phyloP scores from a whole-genome alignment of 169 alveolate genomes.

The Plasmodium knowlesi region DNA sequence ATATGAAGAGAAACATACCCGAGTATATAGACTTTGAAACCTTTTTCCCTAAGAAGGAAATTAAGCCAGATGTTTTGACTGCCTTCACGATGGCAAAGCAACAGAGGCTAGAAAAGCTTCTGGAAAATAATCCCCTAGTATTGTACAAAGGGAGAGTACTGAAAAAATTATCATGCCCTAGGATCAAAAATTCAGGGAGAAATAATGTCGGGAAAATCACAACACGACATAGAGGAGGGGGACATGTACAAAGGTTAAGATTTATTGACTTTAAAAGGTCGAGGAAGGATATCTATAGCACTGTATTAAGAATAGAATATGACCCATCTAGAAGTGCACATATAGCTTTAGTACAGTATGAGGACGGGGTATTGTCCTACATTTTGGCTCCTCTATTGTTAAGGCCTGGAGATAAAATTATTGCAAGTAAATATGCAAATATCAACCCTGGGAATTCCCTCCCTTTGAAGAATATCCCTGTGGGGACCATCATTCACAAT shows the following conservation, averaged over 20 bases:
- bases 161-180: conserved; percentile 82
- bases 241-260: conserved; percentile 89
- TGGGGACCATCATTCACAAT: conserved; percentile 88
- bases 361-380: conserved; percentile 92
- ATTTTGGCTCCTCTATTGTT: conserved; percentile 88
- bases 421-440: conserved; percentile 89
- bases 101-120: conserved; percentile 55
- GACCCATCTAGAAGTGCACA: conserved; percentile 90
- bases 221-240: conserved; percentile 90
- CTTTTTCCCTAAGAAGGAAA: conserved; percentile 79
- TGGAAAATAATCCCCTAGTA: conserved; percentile 33
- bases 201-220: conserved; percentile 85
- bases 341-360: conserved; percentile 90
- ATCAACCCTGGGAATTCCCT: conserved; percentile 90
- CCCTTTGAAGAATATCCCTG: conserved; percentile 90
- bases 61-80: conserved; percentile 68
- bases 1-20: conserved; percentile 84
- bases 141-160: conserved; percentile 85
- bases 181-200: conserved; percentile 88
- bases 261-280: conserved; percentile 91
- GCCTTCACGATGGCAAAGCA: conserved; percentile 80
- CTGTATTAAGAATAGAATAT: conserved; percentile 90
- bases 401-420: conserved; percentile 90
- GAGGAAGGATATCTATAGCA: conserved; percentile 89
- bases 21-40: conserved; percentile 87